Evolutionary conservation across 208 protist species (phyloP).

Genomic region (Leishmania tropica): DNA sequence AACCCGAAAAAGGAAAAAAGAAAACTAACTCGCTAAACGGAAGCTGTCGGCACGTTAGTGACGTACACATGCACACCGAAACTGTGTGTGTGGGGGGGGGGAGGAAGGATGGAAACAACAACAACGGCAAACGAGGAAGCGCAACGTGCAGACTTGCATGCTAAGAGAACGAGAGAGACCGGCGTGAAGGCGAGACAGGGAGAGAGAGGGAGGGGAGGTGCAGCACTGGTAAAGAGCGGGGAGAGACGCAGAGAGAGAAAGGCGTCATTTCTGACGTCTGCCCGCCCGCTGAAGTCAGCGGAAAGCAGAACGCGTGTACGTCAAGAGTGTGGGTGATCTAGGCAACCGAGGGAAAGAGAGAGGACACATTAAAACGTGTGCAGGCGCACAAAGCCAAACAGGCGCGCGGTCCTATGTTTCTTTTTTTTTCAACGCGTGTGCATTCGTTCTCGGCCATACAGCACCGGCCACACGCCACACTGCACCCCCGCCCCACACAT

Average conservation of each 20-base stretch:
- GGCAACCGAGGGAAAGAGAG: neutral
- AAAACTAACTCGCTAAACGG: neutral
- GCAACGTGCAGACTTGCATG: neutral
- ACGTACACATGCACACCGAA: neutral
- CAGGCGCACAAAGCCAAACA: neutral
- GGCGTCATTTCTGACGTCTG: neutral
- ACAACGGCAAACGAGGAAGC: neutral
- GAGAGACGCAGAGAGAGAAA: conserved; percentile 3
- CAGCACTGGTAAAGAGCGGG: neutral
- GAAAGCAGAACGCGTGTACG: too few relatives aligned
- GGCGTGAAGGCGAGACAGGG: neutral
- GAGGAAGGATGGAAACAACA: neutral
- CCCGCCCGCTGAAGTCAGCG: neutral
- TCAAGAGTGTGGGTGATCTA: neutral
- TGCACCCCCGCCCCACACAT: neutral
- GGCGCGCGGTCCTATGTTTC: neutral
- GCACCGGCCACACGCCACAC: neutral
- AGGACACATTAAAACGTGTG: neutral
- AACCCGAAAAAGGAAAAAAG: neutral
- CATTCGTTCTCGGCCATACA: neutral
- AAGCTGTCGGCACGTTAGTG: neutral
- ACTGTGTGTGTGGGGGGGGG: neutral
- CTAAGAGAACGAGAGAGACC: neutral
- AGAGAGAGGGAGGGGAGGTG: neutral
- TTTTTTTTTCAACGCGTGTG: neutral